Base-by-base conservation (phyloP, 108 stramenopile genomes). In the Asterionellopsis glacialis region DNA sequence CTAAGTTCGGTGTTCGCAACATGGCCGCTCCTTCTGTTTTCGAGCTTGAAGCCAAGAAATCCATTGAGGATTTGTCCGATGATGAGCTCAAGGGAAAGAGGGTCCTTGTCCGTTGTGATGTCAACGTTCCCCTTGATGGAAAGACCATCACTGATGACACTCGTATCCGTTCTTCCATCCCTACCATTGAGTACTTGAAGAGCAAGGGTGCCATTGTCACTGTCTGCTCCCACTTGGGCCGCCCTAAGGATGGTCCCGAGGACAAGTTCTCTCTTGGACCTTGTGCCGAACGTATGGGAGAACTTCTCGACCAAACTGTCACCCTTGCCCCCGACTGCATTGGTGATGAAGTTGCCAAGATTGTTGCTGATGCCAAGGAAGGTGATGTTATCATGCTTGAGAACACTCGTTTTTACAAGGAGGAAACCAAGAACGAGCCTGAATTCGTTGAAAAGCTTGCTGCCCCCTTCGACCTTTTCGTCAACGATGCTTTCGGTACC, bases 401-500 rank as follows among this genome's bases (percentile, higher is more conserved):
- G 79, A 99, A 99, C 94, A 89, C 94, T 41, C 96, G 99, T 47
- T 99, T 98, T 91, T 96, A 99, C 96, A 91, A 89, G 80, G 94
- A 94, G 75, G 96, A 97, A 70, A 76, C 74, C 62, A 93, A 95
- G 93, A 91, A 95, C 87, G 94, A 96, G 59, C 67, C 89, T 27
- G 89, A 55, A 54, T 91, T 92, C 75, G 92, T 88, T 41, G 85
- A 93, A 82, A 94, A 92, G 82, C 85, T 96, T 61, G 91, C 94
- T 59, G 75, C 88, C 76, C 87, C 89, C 54, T 90, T 89, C 81
- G 88, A 98, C 81, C 48, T 92, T 55, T 94, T 79, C 81, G 98
- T 99, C 63, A 99, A 99, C 82, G 99, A 99, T 73, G 99, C 99
- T 53, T 99, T 99, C 75, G 99, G 99, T 55, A 99, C 99, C 50